Base-by-base conservation (phyloP, 2,329 filamentous ascomycete species). In the Xylariaceae sp. region DNA sequence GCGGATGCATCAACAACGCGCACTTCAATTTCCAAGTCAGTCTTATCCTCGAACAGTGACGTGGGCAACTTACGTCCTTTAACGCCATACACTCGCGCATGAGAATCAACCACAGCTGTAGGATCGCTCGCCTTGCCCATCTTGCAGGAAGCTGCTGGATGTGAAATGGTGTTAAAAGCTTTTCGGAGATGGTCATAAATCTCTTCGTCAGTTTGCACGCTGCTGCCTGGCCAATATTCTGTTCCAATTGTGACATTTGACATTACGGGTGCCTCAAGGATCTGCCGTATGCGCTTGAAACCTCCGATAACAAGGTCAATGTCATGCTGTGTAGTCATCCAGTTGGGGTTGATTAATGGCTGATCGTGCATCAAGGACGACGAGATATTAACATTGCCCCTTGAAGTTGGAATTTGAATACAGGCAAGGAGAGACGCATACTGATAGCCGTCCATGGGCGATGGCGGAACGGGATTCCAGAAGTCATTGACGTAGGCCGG, bases 271-370 rank as follows among this genome's bases (percentile, higher is more conserved):
- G 42, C 14, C 17, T 34, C 34, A 9, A 44, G 33, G 28, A 50
- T 39, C 12, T 50, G 41, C 6, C 47, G 42, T 16, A 44, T 3
- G 14, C 48, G 48, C 22, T 54, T 50, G 9, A 51, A 59, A 45
- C 65, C 60, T 33, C 64, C 62, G 44, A 69, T 63, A 36, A 65
- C 52, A 45, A 64, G 51, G n/a, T n/a, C n/a, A n/a, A n/a, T n/a
- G n/a, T n/a, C n/a, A n/a, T n/a, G n/a, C n/a, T n/a, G n/a, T 36
- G 36, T 77, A 78, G 62, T 86, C 81, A 63, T 80, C 73, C 9
- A 87, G 69, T 64, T 84, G 83, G 18, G 72, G 54, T 77, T 66
- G 47, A 79, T 71, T 6, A 53, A 16, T 5, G 58, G 56, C 11
- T 41, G 33, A 11, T 43, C 51, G 6, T 49, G 34, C 5, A 46